A percentile compares a stretch with the other conserved stretches of the same genome.
Conservation (phyloP, 1,284 basidiomycete genomes). For the Sporisorium iseilematis-ciliati region DNA sequence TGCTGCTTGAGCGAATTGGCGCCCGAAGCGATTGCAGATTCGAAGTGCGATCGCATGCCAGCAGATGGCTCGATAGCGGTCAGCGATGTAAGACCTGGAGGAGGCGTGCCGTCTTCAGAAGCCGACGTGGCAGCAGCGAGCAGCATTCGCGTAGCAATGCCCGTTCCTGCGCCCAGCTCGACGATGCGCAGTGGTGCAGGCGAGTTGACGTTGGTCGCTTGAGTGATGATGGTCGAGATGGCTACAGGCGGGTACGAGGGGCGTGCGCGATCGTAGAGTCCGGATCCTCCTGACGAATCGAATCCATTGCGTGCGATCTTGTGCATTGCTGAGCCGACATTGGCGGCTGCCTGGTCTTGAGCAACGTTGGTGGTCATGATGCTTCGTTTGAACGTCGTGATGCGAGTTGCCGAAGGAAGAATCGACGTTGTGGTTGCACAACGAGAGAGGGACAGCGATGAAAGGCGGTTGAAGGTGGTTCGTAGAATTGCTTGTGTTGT, state of each 20-base stretch:
- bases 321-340: constrained; percentile 39
- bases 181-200: constrained; percentile 51
- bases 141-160: constrained; percentile 62
- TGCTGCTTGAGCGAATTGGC: constrained; percentile 22
- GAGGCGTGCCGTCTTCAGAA: constrained; percentile 31
- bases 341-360: neutral
- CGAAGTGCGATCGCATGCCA: constrained; percentile 61
- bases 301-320: constrained; percentile 55
- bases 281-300: constrained; percentile 45
- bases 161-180: constrained; percentile 65
- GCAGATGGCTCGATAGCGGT: constrained; percentile 53
- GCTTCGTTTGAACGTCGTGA: neutral
- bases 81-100: constrained; percentile 40
- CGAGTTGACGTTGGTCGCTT: constrained; percentile 24
- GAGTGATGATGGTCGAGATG: constrained; percentile 48
- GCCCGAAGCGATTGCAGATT: constrained; percentile 33
- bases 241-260: constrained; percentile 53
- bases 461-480: constrained; percentile 1
- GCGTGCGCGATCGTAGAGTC: constrained; percentile 58
- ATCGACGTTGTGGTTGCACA: neutral
- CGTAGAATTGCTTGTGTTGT: constrained; percentile 6
- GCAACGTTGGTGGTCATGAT: constrained; percentile 22
- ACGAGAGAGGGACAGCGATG: neutral
- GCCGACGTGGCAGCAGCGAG: constrained; percentile 42
- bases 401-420: neutral